These are phyloP conservation scores for Arxiozyma telluris DNA, from an alignment of 1,139 yeast genomes.

Conservation along the genomic window DNA sequence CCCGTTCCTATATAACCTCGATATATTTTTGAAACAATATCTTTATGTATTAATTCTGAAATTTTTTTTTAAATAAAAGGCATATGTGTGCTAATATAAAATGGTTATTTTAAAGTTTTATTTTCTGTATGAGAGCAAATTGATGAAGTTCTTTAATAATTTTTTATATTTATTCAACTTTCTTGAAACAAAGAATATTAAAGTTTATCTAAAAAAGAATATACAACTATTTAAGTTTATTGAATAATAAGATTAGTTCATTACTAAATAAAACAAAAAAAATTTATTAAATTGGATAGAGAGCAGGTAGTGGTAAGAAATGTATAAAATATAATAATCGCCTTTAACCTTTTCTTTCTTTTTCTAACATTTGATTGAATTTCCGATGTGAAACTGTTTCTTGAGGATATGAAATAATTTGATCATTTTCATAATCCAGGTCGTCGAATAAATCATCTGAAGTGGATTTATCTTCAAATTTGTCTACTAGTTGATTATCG, in stretches of 20 bases:
- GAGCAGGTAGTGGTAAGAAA: too few relatives aligned
- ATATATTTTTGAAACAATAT: too few relatives aligned
- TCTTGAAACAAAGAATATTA: too few relatives aligned
- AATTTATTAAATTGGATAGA: background rate
- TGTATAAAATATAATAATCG: background rate
- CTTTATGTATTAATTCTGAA: too few relatives aligned
- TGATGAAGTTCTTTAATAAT: too few relatives aligned
- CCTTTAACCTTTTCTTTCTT: slow-evolving; percentile 13
- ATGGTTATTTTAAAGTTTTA: too few relatives aligned
- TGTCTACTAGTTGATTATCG: background rate
- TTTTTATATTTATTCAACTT: too few relatives aligned
- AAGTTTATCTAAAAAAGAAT: background rate
- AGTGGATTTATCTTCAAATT: slow-evolving; percentile 9
- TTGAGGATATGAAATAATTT: background rate
- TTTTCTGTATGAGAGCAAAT: too few relatives aligned
- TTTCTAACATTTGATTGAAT: slow-evolving; percentile 17
- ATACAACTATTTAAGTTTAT: too few relatives aligned
- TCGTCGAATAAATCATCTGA: background rate
- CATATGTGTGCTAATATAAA: too few relatives aligned
- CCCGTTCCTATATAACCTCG: background rate
- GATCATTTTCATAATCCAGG: background rate
- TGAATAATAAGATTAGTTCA: too few relatives aligned
- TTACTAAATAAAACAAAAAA: background rate
- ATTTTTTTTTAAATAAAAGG: too few relatives aligned
- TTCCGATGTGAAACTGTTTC: slow-evolving; percentile 11